Percentiles rank a stretch among this genome's conserved stretches.
Evolutionary conservation across 2,329 filamentous ascomycete species (phyloP).

Genomic region (Fusarium multiceps): DNA sequence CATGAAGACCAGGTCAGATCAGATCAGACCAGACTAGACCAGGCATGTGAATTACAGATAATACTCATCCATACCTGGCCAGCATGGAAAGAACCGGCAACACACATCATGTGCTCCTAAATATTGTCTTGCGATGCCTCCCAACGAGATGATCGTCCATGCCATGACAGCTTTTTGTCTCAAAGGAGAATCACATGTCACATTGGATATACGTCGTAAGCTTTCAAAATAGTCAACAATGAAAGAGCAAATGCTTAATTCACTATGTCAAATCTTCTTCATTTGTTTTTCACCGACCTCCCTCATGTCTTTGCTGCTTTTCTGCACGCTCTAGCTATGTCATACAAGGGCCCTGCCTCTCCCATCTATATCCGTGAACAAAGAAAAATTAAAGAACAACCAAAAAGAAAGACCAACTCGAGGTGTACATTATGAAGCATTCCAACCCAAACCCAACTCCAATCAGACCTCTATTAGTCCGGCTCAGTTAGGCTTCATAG

Average conservation of each 20-base stretch:
- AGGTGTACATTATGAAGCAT: slow-evolving; percentile 41
- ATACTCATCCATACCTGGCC: background rate
- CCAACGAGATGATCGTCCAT: background rate
- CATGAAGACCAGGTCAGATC: background rate
- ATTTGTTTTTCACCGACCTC: slow-evolving; percentile 12
- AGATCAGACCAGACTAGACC: background rate
- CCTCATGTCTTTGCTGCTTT: slow-evolving; percentile 28
- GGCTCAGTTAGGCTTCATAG: slow-evolving; percentile 43
- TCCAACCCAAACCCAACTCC: slow-evolving; percentile 44
- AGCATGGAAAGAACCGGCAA: background rate
- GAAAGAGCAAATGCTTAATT: slow-evolving; percentile 13
- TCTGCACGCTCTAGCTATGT: slow-evolving; percentile 40
- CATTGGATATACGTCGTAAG: background rate
- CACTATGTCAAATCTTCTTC: slow-evolving; percentile 17
- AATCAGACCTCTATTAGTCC: slow-evolving; percentile 48
- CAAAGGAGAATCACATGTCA: background rate
- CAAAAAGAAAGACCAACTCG: slow-evolving; percentile 34
- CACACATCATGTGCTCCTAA: background rate
- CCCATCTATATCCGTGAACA: slow-evolving; percentile 41
- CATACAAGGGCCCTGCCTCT: slow-evolving; percentile 40
- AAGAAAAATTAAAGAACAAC: slow-evolving; percentile 39
- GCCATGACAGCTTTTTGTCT: background rate
- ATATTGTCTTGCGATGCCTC: too few species aligned
- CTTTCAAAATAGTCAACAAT: background rate
- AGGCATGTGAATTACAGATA: background rate